phyloP scores from a whole-genome alignment of 345 rosid species.

The Eucalyptus dawsonii region DNA sequence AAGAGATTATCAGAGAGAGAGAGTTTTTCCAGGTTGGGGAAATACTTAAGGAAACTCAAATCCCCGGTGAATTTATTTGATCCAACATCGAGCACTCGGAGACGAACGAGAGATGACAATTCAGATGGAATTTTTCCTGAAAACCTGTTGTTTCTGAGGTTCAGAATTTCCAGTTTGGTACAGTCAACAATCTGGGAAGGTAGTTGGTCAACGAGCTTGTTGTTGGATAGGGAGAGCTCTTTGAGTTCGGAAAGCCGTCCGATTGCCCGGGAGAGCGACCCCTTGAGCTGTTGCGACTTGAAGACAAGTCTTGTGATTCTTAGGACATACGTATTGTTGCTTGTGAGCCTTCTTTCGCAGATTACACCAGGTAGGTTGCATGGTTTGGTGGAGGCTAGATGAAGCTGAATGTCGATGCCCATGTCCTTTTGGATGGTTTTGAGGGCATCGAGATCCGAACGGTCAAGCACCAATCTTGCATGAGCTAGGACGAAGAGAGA shows the following conservation, averaged over 20 bases:
- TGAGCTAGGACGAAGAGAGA: constrained; percentile 21
- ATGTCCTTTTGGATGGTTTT: constrained; percentile 26
- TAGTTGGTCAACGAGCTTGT: constrained; percentile 36
- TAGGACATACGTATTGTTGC: constrained; percentile 31
- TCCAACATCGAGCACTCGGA: constrained; percentile 63
- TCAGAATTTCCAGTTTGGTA: constrained; percentile 65
- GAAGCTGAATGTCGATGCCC: constrained; percentile 31
- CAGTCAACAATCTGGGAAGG: constrained; percentile 52
- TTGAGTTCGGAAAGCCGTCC: constrained; percentile 65
- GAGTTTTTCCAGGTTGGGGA: constrained; percentile 70
- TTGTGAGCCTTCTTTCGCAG: constrained; percentile 58
- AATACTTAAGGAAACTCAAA: constrained; percentile 59
- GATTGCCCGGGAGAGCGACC: constrained; percentile 52
- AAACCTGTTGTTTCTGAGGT: constrained; percentile 49
- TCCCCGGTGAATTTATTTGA: constrained; percentile 53
- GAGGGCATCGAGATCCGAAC: constrained; percentile 49
- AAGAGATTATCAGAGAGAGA: constrained; percentile 65
- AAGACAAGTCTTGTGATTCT: constrained; percentile 57
- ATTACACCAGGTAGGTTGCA: constrained; percentile 47
- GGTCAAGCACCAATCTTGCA: constrained; percentile 31
- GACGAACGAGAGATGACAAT: constrained; percentile 40
- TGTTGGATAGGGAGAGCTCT: constrained; percentile 57
- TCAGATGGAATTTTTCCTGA: constrained; percentile 53
- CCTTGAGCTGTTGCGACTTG: constrained; percentile 31
- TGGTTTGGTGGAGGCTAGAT: neutral